Evolutionary conservation across 2,329 filamentous ascomycete genomes (phyloP).

Genomic region (Pestalotiopsis sp.): DNA sequence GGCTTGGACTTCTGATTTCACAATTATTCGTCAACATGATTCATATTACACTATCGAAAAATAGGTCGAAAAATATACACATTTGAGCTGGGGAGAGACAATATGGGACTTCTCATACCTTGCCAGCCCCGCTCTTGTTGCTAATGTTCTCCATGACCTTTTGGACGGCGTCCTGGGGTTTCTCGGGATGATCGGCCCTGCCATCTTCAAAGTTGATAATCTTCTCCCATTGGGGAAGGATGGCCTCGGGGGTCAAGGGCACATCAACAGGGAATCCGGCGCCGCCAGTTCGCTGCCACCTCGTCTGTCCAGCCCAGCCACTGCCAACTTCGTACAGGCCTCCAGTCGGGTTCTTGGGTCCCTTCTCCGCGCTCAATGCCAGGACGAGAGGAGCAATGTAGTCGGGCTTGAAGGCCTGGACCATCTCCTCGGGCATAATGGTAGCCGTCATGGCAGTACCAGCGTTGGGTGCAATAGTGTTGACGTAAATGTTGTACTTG

Average conservation of each 20-base stretch:
- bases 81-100: conserved; percentile 9
- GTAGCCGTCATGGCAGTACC: conserved; percentile 94
- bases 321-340: conserved; percentile 93
- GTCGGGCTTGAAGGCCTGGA: conserved; percentile 98
- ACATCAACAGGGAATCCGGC: conserved; percentile 90
- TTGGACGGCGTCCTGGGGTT: conserved; percentile 74
- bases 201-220: conserved; percentile 88
- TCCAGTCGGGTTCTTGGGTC: conserved; percentile 81
- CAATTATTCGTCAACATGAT: conserved; percentile 22
- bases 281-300: conserved; percentile 92
- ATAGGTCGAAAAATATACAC: conserved; percentile 22
- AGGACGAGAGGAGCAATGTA: conserved; percentile 95
- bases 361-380: conserved; percentile 81
- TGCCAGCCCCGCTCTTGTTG: conserved; percentile 66
- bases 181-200: conserved; percentile 83
- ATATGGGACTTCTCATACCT: conserved; percentile 54
- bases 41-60: conserved; percentile 20
- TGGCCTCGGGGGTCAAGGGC: conserved; percentile 80
- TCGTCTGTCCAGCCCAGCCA: conserved; percentile 88
- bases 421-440: conserved; percentile 94
- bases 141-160: conserved; percentile 81
- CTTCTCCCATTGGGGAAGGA: conserved; percentile 73
- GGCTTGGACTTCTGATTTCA: conserved; percentile 16
- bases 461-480: conserved; percentile 97
- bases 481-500: conserved; percentile 98